Conservation (phyloP, 2,329 filamentous ascomycete genomes). For the Cryphonectria japonica region DNA sequence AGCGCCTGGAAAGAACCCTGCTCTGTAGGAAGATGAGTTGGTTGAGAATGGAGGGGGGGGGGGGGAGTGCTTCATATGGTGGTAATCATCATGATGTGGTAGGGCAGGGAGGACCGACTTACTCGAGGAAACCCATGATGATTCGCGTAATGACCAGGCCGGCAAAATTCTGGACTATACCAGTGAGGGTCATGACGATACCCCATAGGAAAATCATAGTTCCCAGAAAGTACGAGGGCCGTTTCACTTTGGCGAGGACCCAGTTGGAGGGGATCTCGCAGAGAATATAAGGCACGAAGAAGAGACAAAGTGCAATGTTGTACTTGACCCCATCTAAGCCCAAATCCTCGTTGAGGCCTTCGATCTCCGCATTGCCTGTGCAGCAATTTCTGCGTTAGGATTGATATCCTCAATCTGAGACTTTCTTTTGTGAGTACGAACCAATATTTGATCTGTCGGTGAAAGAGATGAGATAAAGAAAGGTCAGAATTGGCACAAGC, state of each 20-base stretch:
- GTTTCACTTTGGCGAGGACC: slow-evolving; percentile 43
- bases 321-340: slow-evolving; percentile 46
- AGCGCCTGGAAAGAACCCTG: slow-evolving; percentile 48
- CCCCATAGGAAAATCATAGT: slow-evolving; percentile 50
- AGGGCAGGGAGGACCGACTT: neutral
- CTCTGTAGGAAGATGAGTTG: slow-evolving; percentile 27
- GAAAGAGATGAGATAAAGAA: slow-evolving; percentile 13
- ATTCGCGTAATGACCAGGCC: slow-evolving; percentile 48
- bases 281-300: slow-evolving; percentile 43
- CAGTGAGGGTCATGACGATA: slow-evolving; percentile 50
- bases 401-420: slow-evolving; percentile 36
- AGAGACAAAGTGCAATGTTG: slow-evolving; percentile 47
- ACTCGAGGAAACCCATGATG: slow-evolving; percentile 49
- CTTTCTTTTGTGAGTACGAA: neutral
- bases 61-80: neutral
- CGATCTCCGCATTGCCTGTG: slow-evolving; percentile 52
- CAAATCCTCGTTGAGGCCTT: slow-evolving; percentile 48
- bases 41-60: neutral
- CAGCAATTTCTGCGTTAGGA: neutral
- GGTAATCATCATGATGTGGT: too few species aligned
- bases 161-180: slow-evolving; percentile 46
- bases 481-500: slow-evolving; percentile 13
- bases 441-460: slow-evolving; percentile 19
- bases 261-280: slow-evolving; percentile 49
- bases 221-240: slow-evolving; percentile 43